These are phyloP conservation scores for Fomitiporia mediterranea DNA, from an alignment of 1,284 basidiomycete genomes.

Conservation along the genomic window DNA sequence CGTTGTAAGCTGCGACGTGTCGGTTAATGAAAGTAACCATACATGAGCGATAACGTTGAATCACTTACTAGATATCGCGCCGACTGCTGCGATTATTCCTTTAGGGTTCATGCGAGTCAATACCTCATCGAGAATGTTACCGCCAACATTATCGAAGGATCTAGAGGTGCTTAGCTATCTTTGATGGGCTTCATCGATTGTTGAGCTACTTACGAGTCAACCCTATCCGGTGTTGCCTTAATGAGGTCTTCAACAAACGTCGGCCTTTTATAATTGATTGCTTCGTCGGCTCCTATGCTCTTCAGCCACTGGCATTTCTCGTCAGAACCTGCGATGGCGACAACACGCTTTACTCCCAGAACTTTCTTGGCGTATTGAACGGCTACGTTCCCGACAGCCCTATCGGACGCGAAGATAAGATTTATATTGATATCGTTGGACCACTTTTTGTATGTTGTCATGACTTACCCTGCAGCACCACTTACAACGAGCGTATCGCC, in stretches of 20 bases:
- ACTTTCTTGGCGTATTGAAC: constrained; percentile 35
- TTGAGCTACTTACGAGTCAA: constrained; percentile 22
- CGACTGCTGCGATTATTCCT: constrained; percentile 39
- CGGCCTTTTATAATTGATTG: constrained; percentile 42
- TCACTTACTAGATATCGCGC: constrained; percentile 34
- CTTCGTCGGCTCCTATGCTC: constrained; percentile 39
- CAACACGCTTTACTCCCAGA: constrained; percentile 37
- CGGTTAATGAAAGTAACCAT: constrained; percentile 22
- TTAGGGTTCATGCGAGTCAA: constrained; percentile 34
- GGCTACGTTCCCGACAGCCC: constrained; percentile 29
- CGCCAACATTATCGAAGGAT: constrained; percentile 37
- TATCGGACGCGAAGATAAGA: constrained; percentile 4
- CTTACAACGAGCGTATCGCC: constrained; percentile 34
- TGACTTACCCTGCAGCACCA: constrained; percentile 32
- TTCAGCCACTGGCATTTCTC: constrained; percentile 43
- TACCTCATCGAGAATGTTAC: constrained; percentile 33
- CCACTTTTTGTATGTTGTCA: neutral
- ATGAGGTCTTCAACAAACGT: constrained; percentile 21
- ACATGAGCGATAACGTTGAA: neutral
- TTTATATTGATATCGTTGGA: too few relatives aligned
- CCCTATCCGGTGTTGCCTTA: constrained; percentile 20
- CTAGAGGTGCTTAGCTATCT: neutral
- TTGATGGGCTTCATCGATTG: constrained; percentile 22
- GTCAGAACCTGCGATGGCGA: constrained; percentile 42
- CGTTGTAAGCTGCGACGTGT: constrained; percentile 25